These are phyloP conservation scores for Kwoniella sp. DNA, from an alignment of 768 basidiomycete genomes.

Conservation along the genomic window DNA sequence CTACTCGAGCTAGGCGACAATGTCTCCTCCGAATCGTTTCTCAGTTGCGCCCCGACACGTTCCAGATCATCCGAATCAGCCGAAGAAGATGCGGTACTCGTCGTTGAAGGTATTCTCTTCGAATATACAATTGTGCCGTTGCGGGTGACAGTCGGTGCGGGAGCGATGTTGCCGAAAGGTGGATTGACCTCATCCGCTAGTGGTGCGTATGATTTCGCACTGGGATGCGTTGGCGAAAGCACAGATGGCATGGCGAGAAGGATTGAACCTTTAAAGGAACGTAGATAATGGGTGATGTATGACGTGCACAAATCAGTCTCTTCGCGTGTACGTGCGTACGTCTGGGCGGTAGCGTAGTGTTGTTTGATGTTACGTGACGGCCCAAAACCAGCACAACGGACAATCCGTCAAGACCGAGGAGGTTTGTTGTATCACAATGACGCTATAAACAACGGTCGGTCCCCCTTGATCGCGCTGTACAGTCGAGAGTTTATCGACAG, in stretches of 20 bases:
- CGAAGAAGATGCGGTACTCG: constrained; percentile 20
- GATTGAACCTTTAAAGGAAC: not conserved
- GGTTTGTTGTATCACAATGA: no score
- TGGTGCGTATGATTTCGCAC: constrained; percentile 34
- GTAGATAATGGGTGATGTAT: not conserved
- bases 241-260: constrained; percentile 33
- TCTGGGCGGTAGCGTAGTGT: no score
- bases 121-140: constrained; percentile 40
- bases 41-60: constrained; percentile 3
- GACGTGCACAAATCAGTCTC: not conserved
- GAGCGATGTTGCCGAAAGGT: constrained; percentile 35
- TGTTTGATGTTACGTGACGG: no score
- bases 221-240: constrained; percentile 12
- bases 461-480: no score
- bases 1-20: constrained; percentile 20
- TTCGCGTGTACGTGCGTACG: not conserved
- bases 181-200: constrained; percentile 42
- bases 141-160: constrained; percentile 31
- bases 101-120: constrained; percentile 18
- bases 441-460: no score
- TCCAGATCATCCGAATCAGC: constrained; percentile 22
- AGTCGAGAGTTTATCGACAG: no score
- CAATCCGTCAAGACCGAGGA: no score
- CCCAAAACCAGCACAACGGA: no score
- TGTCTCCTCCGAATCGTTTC: constrained; percentile 35